Conservation (phyloP, 768 basidiomycete genomes). For the Aureoboletus auriporus region DNA sequence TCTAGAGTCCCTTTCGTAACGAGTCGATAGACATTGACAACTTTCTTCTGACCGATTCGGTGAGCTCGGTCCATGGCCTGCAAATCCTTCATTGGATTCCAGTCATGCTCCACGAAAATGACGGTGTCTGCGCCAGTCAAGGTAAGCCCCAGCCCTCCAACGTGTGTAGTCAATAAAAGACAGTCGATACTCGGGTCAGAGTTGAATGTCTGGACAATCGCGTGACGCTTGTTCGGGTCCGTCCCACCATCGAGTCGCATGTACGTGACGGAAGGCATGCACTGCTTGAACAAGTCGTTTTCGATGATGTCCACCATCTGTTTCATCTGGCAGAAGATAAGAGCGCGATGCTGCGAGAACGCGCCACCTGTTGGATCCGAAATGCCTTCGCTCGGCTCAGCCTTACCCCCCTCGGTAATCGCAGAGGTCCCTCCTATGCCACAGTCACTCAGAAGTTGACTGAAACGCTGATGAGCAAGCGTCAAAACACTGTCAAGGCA, state of each 20-base stretch:
- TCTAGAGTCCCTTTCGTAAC: conserved; percentile 97
- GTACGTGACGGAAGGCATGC: conserved; percentile 96
- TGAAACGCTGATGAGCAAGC: conserved; percentile 29
- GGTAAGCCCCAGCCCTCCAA: conserved; percentile 93
- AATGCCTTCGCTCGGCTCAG: conserved; percentile 60
- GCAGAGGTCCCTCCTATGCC: conserved; percentile 69
- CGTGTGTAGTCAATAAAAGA: conserved; percentile 91
- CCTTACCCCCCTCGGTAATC: conserved; percentile 56
- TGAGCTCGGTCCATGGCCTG: conserved; percentile 99
- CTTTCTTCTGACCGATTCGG: conserved; percentile 97
- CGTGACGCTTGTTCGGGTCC: conserved; percentile 91
- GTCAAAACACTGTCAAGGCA: not conserved
- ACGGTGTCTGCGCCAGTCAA: conserved; percentile 98
- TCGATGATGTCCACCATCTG: conserved; percentile 99
- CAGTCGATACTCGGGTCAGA: conserved; percentile 97
- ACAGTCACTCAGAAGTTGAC: conserved; percentile 91
- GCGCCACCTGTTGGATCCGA: conserved; percentile 42
- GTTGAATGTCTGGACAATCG: conserved; percentile 97
- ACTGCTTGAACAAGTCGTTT: conserved; percentile 81
- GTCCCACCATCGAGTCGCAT: conserved; percentile 96
- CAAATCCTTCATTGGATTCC: conserved; percentile 99
- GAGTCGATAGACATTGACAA: conserved; percentile 96
- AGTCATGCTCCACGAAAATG: conserved; percentile 99
- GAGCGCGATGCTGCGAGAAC: conserved; percentile 94
- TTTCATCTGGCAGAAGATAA: conserved; percentile 99